Evolutionary conservation across 805 yeast genomes (phyloP).

Genomic region (Ogataea henricii): DNA sequence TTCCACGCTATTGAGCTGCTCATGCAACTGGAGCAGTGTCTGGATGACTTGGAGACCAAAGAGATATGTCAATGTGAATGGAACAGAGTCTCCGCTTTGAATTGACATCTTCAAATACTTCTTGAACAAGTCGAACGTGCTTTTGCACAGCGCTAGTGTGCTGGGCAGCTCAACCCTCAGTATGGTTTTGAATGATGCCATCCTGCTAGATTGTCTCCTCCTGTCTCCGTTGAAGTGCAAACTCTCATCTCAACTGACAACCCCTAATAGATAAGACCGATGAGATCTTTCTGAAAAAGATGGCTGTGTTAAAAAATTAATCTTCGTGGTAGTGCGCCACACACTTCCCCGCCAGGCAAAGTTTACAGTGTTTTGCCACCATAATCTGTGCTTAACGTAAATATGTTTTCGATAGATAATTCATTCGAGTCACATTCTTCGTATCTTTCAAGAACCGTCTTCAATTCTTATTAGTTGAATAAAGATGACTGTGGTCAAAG

Average conservation of each 20-base stretch:
- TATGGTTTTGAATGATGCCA: background rate
- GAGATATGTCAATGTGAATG: conserved; percentile 18
- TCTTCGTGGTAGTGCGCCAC: background rate
- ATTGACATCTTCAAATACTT: conserved; percentile 12
- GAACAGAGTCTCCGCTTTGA: conserved; percentile 6
- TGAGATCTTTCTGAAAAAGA: background rate
- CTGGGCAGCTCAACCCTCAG: conserved; percentile 4
- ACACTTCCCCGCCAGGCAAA: conserved; percentile 3
- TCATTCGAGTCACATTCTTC: too few species aligned
- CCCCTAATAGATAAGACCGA: background rate
- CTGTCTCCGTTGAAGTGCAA: too few species aligned
- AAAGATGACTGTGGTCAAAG: conserved; percentile 3
- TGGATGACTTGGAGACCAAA: conserved; percentile 20
- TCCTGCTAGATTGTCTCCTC: too few species aligned
- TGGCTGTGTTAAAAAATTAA: background rate
- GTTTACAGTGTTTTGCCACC: conserved; percentile 5
- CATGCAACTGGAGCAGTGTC: conserved; percentile 13
- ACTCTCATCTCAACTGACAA: too few species aligned
- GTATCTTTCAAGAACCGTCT: too few species aligned
- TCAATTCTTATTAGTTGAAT: too few species aligned
- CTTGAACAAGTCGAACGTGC: conserved; percentile 13
- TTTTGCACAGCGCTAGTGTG: conserved; percentile 5
- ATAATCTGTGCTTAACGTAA: background rate
- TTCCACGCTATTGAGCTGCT: background rate
- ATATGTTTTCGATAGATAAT: background rate